Evolutionary conservation across 2,329 filamentous ascomycete species (phyloP).

Genomic region (Scortechinia acanthostroma): DNA sequence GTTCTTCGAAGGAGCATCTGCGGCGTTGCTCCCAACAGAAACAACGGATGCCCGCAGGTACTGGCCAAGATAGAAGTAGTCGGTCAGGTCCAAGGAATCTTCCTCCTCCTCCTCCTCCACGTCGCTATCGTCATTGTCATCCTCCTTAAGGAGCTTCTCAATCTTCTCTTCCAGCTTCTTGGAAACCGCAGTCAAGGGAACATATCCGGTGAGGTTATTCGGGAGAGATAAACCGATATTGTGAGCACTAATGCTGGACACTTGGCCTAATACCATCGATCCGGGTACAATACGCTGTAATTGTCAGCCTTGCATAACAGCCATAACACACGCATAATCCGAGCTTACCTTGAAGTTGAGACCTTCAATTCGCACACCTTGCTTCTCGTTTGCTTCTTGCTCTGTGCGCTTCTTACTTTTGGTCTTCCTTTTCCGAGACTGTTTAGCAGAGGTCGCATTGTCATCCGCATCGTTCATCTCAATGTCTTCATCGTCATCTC

Average conservation of each 20-base stretch:
- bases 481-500: constrained; percentile 41
- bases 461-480: not conserved
- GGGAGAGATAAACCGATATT: constrained; percentile 78
- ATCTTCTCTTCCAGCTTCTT: constrained; percentile 70
- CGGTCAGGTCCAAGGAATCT: constrained; percentile 58
- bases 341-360: constrained; percentile 75
- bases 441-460: constrained; percentile 33
- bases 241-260: constrained; percentile 72
- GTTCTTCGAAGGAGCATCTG: constrained; percentile 39
- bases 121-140: constrained; percentile 41
- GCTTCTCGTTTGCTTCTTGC: constrained; percentile 39
- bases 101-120: constrained; percentile 42
- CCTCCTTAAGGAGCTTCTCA: constrained; percentile 55
- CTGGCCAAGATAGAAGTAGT: constrained; percentile 76
- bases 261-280: constrained; percentile 79
- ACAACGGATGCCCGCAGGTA: constrained; percentile 79
- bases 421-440: constrained; percentile 36
- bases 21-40: constrained; percentile 66
- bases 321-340: constrained; percentile 7
- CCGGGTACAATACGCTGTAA: constrained; percentile 73
- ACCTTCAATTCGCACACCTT: constrained; percentile 70
- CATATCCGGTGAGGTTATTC: constrained; percentile 86
- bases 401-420: not conserved
- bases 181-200: constrained; percentile 88
- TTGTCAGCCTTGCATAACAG: constrained; percentile 7